Base-by-base conservation (phyloP, 1,139 yeast genomes). In the Ashbya aceris region DNA sequence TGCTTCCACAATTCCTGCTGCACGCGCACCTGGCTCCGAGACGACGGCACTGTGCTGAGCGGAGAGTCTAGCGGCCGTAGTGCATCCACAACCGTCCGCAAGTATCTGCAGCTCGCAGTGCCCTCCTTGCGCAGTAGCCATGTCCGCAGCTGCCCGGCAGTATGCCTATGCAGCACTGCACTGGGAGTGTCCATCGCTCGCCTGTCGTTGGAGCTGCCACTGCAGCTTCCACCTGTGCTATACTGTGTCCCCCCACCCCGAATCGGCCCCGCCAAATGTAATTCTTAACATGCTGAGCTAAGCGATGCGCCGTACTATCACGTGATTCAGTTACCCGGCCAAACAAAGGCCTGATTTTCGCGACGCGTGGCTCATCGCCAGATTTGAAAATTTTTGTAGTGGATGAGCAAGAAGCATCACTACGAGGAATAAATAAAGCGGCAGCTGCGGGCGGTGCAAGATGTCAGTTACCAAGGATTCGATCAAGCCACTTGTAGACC, bases 401-500 rank as follows among this genome's bases (percentile, higher is more conserved):
- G 31, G 13, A 29, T 4, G 11, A 12, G 31, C 11, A 29, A n/a
- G 31, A 29, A 29, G 31, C 31, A 11, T 29, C 11, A 29, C 13
- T 11, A 32, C 23, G 20, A 32, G 17, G 17, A 32, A 10, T 14
- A 32, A 32, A 32, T 32, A 32, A n/a, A 32, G 35, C 20, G 12
- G 23, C 23, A 17, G 23, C 23, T 17, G 23, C 23, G 23, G 20
- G 20, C n/a, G 12, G 35, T 20, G 20, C 5, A 32, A 20, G 20
- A 34, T 34, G 37, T 34, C 37, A n/a, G 37, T 34, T 12, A 34
- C 37, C n/a, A 23, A 34, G 29, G 58, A 56, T 23, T 47, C 55
- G 26, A 42, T 58, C 36, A 55, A 58, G 27, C 70, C 69, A 27
- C 62, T 76, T 42, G 73, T 77, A 44, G 82, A 77, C 53, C 68